Evolutionary conservation across 345 rosid species (phyloP).

Genomic region (Salix brachista): DNA sequence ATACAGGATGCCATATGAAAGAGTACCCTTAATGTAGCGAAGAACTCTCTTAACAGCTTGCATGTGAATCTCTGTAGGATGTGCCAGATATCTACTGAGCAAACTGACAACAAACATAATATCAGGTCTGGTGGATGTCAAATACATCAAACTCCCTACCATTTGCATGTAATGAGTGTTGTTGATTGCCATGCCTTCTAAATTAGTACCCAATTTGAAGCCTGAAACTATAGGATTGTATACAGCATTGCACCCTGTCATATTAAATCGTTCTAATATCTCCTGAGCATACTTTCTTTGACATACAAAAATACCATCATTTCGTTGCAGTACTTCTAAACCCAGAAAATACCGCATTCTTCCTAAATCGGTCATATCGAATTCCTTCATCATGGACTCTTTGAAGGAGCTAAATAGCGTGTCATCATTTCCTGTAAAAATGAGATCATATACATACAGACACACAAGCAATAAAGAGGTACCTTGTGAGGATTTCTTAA

Average conservation of each 20-base stretch:
- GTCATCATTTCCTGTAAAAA: neutral
- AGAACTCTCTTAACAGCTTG: neutral
- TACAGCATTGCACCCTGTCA: neutral
- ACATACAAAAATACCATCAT: neutral
- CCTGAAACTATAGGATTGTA: neutral
- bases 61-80: neutral
- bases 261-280: neutral
- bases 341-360: neutral
- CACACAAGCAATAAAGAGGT: neutral
- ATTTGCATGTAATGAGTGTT: neutral
- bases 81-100: neutral
- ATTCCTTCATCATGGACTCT: neutral
- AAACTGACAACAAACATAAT: neutral
- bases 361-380: neutral
- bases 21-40: no score
- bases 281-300: neutral
- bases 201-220: neutral
- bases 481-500: neutral
- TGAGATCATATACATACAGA: neutral
- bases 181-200: rapidly evolving
- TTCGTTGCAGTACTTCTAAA: neutral
- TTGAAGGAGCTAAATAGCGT: neutral
- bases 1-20: neutral
- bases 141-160: neutral
- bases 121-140: neutral